Conservation (phyloP, 2,329 filamentous ascomycete species). For the Colletotrichum eleusines region DNA sequence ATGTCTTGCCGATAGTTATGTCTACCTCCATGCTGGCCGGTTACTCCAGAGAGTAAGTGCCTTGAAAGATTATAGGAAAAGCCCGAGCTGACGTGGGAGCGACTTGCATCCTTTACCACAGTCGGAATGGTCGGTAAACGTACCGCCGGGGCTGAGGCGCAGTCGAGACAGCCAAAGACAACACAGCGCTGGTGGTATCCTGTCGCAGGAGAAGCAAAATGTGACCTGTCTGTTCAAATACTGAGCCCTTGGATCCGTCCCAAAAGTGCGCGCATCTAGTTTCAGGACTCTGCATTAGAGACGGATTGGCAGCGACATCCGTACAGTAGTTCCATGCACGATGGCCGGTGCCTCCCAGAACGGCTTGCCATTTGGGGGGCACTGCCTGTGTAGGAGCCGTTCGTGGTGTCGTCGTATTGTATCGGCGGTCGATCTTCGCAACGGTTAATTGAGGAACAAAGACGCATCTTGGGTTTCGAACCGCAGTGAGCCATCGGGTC, state of each 20-base stretch:
- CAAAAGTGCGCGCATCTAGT: constrained; percentile 28
- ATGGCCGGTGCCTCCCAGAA: neutral
- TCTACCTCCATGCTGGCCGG: neutral
- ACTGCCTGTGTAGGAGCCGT: neutral
- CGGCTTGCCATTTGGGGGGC: constrained; percentile 19
- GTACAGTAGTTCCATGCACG: constrained; percentile 36
- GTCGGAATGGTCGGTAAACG: neutral
- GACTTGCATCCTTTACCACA: neutral
- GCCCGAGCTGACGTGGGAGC: neutral
- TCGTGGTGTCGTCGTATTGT: neutral
- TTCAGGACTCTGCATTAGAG: constrained; percentile 41
- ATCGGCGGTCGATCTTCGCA: neutral
- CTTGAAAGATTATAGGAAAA: neutral
- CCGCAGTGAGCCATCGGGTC: neutral
- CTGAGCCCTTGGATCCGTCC: constrained; percentile 21
- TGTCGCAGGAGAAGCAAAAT: constrained; percentile 7
- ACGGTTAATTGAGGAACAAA: neutral
- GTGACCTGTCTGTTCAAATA: constrained; percentile 7
- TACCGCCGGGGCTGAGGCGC: neutral
- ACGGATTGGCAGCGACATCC: constrained; percentile 27
- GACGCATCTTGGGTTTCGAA: neutral
- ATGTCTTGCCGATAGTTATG: neutral
- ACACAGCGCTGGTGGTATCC: neutral
- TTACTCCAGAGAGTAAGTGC: neutral
- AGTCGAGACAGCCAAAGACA: constrained; percentile 26